A percentile compares a stretch with the other conserved stretches of the same genome.
phyloP scores from a whole-genome alignment of 805 yeast species.

The Metschnikowia reukaufii region DNA sequence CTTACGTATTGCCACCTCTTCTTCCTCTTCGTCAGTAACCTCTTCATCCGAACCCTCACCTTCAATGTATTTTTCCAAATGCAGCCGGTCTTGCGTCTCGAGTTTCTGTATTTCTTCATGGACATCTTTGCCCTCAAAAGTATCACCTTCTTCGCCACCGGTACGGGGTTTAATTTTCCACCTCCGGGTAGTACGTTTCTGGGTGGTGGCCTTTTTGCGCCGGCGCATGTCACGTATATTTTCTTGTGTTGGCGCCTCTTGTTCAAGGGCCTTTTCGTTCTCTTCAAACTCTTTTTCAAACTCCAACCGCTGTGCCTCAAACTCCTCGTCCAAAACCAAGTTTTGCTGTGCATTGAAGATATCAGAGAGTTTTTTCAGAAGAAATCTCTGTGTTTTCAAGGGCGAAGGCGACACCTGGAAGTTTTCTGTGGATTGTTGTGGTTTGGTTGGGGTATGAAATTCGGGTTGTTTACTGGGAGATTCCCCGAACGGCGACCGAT shows the following conservation, averaged over 20 bases:
- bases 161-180: constrained; percentile 47
- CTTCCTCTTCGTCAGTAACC: constrained; percentile 16
- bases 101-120: constrained; percentile 41
- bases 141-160: constrained; percentile 26
- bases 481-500: constrained; percentile 6
- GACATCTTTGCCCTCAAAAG: constrained; percentile 38
- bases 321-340: constrained; percentile 26
- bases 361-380: constrained; percentile 39
- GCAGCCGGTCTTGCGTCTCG: constrained; percentile 30
- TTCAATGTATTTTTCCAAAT: constrained; percentile 25
- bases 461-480: background rate
- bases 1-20: constrained; percentile 19
- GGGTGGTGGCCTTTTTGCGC: constrained; percentile 41
- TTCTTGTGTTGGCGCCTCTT: background rate
- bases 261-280: constrained; percentile 11
- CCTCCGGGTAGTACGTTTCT: constrained; percentile 53
- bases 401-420: constrained; percentile 50
- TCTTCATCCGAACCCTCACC: constrained; percentile 11
- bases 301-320: constrained; percentile 17
- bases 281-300: constrained; percentile 17
- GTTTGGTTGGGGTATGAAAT: constrained; percentile 19
- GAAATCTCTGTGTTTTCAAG: constrained; percentile 34
- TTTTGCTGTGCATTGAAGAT: constrained; percentile 47
- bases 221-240: constrained; percentile 2
- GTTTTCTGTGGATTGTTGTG: constrained; percentile 4